Percentiles rank a stretch among this genome's conserved stretches.
Evolutionary conservation across 495 filamentous ascomycete species (phyloP).

Genomic region (Xylaria longipes): DNA sequence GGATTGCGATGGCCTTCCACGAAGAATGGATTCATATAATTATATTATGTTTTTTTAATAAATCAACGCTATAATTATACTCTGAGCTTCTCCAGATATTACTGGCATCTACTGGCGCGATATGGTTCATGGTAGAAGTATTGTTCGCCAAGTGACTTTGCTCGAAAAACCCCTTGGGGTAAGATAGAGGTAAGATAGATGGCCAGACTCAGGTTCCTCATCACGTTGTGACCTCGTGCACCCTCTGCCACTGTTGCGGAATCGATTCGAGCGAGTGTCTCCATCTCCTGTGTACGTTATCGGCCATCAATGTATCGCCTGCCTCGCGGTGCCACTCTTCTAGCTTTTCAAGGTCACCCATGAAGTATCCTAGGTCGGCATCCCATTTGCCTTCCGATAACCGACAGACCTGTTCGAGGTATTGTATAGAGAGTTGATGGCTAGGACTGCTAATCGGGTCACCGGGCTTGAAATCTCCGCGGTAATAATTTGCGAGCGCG

Average conservation of each 20-base stretch:
- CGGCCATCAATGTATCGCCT: conserved; percentile 32
- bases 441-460: conserved; percentile 26
- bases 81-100: neutral
- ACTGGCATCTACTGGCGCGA: neutral
- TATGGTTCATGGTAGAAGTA: neutral
- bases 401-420: conserved; percentile 34
- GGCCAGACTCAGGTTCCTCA: neutral
- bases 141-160: neutral
- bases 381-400: conserved; percentile 40
- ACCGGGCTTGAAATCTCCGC: conserved; percentile 29
- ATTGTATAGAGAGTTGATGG: conserved; percentile 36
- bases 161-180: neutral
- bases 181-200: neutral
- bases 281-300: conserved; percentile 33
- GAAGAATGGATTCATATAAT: neutral
- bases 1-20: neutral
- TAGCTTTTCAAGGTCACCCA: conserved; percentile 38
- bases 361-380: conserved; percentile 40
- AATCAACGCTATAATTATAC: neutral
- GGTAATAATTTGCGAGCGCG: conserved; percentile 37
- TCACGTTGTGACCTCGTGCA: conserved; percentile 14
- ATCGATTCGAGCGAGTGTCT: conserved; percentile 35
- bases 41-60: neutral
- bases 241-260: conserved; percentile 36
- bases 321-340: conserved; percentile 41